Conservation (phyloP, 2,329 filamentous ascomycete species). For the Clonostachys solani region DNA sequence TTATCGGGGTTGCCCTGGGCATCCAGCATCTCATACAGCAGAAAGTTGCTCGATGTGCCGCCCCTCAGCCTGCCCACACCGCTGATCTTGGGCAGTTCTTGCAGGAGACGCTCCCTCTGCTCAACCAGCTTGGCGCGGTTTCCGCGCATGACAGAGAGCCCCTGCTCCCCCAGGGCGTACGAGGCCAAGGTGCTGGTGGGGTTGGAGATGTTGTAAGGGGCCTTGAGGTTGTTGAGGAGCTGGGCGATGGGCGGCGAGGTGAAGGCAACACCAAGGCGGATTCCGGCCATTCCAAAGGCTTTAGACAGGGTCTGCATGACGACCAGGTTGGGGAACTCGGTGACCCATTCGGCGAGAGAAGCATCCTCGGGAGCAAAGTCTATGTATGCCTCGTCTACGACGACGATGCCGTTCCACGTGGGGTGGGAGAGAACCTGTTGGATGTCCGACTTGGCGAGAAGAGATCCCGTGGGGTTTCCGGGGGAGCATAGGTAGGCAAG, state of each 20-base stretch:
- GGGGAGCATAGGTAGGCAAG: slow-evolving; percentile 90
- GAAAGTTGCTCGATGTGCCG: slow-evolving; percentile 79
- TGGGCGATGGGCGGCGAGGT: slow-evolving; percentile 68
- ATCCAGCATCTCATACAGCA: slow-evolving; percentile 86
- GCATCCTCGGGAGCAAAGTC: slow-evolving; percentile 78
- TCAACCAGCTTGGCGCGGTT: slow-evolving; percentile 67
- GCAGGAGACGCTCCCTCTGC: slow-evolving; percentile 74
- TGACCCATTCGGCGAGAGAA: slow-evolving; percentile 86
- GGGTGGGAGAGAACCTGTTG: slow-evolving; percentile 73
- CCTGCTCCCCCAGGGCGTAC: slow-evolving; percentile 63
- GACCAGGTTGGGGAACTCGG: slow-evolving; percentile 90
- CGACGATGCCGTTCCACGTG: slow-evolving; percentile 91
- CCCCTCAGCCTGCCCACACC: slow-evolving; percentile 81
- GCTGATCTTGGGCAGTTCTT: slow-evolving; percentile 67
- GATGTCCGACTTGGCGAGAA: slow-evolving; percentile 74
- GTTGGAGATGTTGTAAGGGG: slow-evolving; percentile 91
- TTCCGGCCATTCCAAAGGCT: slow-evolving; percentile 92
- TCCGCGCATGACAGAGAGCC: slow-evolving; percentile 67
- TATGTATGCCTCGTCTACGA: slow-evolving; percentile 93
- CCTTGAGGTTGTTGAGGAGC: slow-evolving; percentile 88
- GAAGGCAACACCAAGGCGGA: slow-evolving; percentile 85
- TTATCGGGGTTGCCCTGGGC: slow-evolving; percentile 73
- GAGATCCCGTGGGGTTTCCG: slow-evolving; percentile 84
- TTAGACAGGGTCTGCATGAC: slow-evolving; percentile 99
- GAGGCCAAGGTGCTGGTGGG: slow-evolving; percentile 79